Evolutionary conservation across 768 basidiomycete species (phyloP).

Genomic region (Naganishia onofrii): DNA sequence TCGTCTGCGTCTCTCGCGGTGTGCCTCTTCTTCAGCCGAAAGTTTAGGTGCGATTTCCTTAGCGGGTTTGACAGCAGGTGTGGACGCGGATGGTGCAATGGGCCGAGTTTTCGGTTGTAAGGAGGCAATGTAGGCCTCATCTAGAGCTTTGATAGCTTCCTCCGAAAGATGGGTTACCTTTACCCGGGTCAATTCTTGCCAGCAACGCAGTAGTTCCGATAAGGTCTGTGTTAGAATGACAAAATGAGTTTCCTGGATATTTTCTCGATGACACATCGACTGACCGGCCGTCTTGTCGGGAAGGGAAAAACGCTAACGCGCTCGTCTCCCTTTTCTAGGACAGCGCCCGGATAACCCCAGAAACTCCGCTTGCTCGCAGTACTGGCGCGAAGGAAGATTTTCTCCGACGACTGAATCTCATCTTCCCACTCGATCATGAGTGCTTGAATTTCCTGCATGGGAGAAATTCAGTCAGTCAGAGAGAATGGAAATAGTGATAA

Average conservation of each 20-base stretch:
- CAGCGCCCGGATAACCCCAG: constrained; percentile 77
- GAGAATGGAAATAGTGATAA: not conserved
- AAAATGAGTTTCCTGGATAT: not conserved
- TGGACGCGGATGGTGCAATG: constrained; percentile 48
- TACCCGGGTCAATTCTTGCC: constrained; percentile 75
- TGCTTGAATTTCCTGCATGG: constrained; percentile 67
- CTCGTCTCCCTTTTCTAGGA: constrained; percentile 71
- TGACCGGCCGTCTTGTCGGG: constrained; percentile 87
- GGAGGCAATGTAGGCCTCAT: constrained; percentile 84
- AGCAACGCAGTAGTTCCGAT: constrained; percentile 80
- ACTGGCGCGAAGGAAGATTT: constrained; percentile 88
- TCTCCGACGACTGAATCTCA: constrained; percentile 78
- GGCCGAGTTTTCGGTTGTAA: constrained; percentile 70
- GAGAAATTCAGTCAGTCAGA: constrained; percentile 52
- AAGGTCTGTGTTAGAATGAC: constrained; percentile 63
- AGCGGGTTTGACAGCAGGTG: constrained; percentile 50
- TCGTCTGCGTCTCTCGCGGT: constrained; percentile 76
- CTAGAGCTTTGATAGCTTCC: constrained; percentile 75
- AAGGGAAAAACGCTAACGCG: constrained; percentile 89
- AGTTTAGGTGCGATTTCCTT: constrained; percentile 61
- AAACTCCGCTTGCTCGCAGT: constrained; percentile 83
- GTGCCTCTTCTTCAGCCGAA: constrained; percentile 72
- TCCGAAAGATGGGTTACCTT: constrained; percentile 85
- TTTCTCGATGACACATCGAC: constrained; percentile 45
- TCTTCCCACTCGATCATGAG: constrained; percentile 81